phyloP scores from a whole-genome alignment of 2,329 filamentous ascomycete genomes.

The Verticillium klebahnii region DNA sequence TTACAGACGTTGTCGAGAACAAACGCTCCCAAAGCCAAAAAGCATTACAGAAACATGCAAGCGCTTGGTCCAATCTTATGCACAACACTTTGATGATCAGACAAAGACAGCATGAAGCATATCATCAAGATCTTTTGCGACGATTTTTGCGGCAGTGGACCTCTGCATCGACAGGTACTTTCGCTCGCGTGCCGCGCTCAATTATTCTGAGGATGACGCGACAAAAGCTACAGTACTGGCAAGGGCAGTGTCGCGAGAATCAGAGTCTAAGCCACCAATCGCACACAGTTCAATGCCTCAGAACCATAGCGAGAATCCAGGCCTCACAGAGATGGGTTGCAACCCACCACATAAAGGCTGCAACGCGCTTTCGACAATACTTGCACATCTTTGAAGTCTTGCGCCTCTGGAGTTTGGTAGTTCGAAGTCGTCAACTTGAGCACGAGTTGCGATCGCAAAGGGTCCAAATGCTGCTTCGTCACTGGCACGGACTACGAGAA shows the following conservation, averaged over 20 bases:
- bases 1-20: slow-evolving; percentile 9
- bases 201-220: background rate
- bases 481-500: background rate
- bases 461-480: background rate
- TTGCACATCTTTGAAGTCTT: background rate
- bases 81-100: background rate
- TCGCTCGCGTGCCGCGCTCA: background rate
- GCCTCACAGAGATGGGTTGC: background rate
- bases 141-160: background rate
- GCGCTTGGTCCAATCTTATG: background rate
- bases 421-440: background rate
- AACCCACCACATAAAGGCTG: background rate
- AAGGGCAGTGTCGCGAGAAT: background rate
- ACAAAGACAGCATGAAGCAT: background rate
- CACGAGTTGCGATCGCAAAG: background rate
- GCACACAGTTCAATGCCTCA: background rate
- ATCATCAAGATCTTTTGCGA: background rate
- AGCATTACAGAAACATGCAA: background rate
- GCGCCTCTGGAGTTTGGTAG: background rate
- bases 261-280: background rate
- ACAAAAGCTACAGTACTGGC: background rate
- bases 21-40: slow-evolving; percentile 4
- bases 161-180: background rate
- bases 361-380: background rate
- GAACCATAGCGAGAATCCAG: background rate